Percentiles rank a stretch among this genome's conserved stretches.
These are phyloP conservation scores for Metschnikowia cubensis DNA, from an alignment of 805 yeast genomes.

Conservation along the genomic window DNA sequence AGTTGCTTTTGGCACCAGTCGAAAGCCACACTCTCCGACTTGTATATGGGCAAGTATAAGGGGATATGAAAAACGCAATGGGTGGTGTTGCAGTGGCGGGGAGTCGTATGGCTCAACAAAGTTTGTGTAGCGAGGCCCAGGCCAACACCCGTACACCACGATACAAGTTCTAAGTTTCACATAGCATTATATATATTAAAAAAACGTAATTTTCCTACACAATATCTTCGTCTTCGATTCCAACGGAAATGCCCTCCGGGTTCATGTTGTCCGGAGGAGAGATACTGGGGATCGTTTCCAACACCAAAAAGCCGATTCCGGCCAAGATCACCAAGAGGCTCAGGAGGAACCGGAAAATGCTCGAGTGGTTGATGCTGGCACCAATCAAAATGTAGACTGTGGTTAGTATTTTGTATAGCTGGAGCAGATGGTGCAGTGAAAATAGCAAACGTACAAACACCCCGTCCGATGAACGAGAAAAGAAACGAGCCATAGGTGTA, in stretches of 20 bases:
- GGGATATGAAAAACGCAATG: no score
- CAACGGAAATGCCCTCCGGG: slow-evolving; percentile 38
- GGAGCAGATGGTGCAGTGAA: neutral
- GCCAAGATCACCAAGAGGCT: slow-evolving; percentile 54
- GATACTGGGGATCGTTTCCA: slow-evolving; percentile 71
- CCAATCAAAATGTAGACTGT: slow-evolving; percentile 37
- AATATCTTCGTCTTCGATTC: slow-evolving; percentile 39
- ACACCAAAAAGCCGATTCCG: slow-evolving; percentile 55
- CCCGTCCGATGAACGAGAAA: slow-evolving; percentile 73
- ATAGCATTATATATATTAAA: neutral
- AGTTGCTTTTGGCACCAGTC: neutral
- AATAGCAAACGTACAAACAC: slow-evolving; percentile 46
- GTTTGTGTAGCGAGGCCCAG: neutral
- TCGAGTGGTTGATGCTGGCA: slow-evolving; percentile 43
- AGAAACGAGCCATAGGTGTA: slow-evolving; percentile 63
- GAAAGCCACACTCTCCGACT: neutral
- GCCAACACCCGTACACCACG: neutral
- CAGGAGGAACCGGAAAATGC: slow-evolving; percentile 53
- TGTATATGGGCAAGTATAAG: no score
- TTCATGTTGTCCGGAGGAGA: slow-evolving; percentile 82
- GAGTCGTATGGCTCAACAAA: neutral
- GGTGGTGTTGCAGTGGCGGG: no score
- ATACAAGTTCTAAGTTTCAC: no score
- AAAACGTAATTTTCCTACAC: slow-evolving; percentile 5
- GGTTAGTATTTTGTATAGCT: slow-evolving; percentile 19